A percentile compares a stretch with the other conserved stretches of the same genome.
Evolutionary conservation across 805 yeast species (phyloP).

Genomic region (Myxozyma melibiosi): DNA sequence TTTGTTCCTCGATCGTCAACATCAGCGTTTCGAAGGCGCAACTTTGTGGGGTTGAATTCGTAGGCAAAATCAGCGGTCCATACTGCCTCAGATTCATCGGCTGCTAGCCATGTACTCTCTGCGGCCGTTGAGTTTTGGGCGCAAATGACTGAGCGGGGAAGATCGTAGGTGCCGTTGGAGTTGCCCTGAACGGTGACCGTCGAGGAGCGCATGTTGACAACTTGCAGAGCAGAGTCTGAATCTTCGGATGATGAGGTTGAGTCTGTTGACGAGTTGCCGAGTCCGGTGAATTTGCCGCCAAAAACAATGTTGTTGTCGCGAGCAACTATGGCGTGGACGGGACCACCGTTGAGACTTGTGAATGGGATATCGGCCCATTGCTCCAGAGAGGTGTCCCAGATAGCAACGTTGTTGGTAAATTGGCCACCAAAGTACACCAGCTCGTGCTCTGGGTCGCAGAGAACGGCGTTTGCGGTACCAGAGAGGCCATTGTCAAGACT

Average conservation of each 20-base stretch:
- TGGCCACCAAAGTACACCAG: slow-evolving; percentile 80
- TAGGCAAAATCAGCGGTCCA: slow-evolving; percentile 65
- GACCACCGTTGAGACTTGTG: slow-evolving; percentile 67
- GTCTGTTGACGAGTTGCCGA: slow-evolving; percentile 50
- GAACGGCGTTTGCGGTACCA: slow-evolving; percentile 51
- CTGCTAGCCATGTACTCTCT: slow-evolving; percentile 54
- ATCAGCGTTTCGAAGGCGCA: slow-evolving; percentile 63
- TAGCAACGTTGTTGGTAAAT: slow-evolving; percentile 63
- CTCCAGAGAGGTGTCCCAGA: slow-evolving; percentile 56
- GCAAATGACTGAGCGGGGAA: slow-evolving; percentile 40
- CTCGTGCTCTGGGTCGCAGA: slow-evolving; percentile 51
- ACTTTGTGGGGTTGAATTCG: slow-evolving; percentile 64
- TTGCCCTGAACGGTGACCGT: slow-evolving; percentile 48
- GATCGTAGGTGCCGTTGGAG: slow-evolving; percentile 47
- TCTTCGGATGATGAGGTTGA: neutral
- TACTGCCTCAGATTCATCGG: slow-evolving; percentile 56
- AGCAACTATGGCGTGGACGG: slow-evolving; percentile 63
- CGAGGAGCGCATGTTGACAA: slow-evolving; percentile 63
- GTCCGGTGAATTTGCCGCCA: slow-evolving; percentile 72
- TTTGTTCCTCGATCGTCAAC: slow-evolving; percentile 53
- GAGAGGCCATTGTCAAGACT: slow-evolving; percentile 32
- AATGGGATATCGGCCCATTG: slow-evolving; percentile 59
- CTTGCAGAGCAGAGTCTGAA: slow-evolving; percentile 42
- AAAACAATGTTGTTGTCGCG: slow-evolving; percentile 60
- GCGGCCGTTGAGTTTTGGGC: slow-evolving; percentile 28